phyloP scores from a whole-genome alignment of 306 rosid genomes.

The Cicer yamashitae region DNA sequence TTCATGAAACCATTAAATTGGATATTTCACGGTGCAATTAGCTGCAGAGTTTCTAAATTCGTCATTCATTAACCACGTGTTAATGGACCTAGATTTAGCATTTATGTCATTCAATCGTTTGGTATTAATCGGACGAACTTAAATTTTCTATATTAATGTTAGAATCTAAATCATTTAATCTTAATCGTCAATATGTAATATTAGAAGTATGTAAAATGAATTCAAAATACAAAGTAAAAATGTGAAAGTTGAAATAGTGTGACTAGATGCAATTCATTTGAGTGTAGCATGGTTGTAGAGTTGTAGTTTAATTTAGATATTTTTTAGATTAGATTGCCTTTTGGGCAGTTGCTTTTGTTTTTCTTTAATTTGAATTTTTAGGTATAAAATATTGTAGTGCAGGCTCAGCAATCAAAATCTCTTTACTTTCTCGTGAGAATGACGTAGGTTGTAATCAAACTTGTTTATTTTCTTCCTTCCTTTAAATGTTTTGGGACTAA shows the following conservation, averaged over 20 bases:
- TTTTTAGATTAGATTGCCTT: constrained; percentile 35
- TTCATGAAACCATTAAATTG: neutral
- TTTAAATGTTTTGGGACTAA: neutral
- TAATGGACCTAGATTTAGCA: too few species aligned
- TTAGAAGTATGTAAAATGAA: neutral
- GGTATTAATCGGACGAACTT: rapidly evolving
- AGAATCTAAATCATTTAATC: neutral
- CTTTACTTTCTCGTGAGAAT: constrained; percentile 46
- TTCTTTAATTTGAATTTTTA: constrained; percentile 57
- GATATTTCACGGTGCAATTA: too few species aligned
- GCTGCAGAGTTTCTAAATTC: too few species aligned
- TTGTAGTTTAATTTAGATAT: constrained; percentile 22
- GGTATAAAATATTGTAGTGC: constrained; percentile 44
- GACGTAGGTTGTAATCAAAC: constrained; percentile 35
- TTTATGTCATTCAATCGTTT: neutral
- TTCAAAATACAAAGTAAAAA: neutral
- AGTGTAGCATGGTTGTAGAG: constrained; percentile 23
- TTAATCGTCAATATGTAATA: neutral
- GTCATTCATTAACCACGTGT: neutral
- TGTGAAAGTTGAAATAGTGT: neutral
- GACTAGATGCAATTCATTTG: neutral
- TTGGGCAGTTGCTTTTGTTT: constrained; percentile 24
- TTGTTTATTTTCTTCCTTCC: neutral
- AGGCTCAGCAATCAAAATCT: constrained; percentile 49
- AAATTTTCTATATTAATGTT: neutral